phyloP scores from a whole-genome alignment of 2,329 filamentous ascomycete genomes.

The Fusarium lateritium region DNA sequence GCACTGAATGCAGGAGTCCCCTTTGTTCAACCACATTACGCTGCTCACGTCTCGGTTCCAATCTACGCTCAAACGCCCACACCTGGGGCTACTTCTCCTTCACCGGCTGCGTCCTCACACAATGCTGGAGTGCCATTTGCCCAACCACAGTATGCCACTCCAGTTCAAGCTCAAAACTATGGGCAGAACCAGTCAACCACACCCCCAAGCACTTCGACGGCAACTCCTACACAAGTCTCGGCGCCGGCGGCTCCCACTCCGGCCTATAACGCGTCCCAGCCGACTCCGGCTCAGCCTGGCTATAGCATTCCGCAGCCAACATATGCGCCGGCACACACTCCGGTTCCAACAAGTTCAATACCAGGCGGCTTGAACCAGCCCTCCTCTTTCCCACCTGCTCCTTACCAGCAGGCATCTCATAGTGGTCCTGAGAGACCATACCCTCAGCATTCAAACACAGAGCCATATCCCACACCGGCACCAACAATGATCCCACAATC shows the following conservation, averaged over 20 bases:
- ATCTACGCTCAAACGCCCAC: slow-evolving; percentile 20
- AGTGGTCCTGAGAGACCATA: slow-evolving; percentile 1
- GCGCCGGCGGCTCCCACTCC: slow-evolving; percentile 11
- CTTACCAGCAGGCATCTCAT: slow-evolving; percentile 29
- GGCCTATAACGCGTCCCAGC: slow-evolving; percentile 22
- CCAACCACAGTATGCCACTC: slow-evolving; percentile 43
- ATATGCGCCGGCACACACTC: slow-evolving; percentile 25
- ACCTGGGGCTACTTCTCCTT: slow-evolving; percentile 11
- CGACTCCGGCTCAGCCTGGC: slow-evolving; percentile 21
- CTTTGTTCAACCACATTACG: slow-evolving; percentile 41
- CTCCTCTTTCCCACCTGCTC: slow-evolving; percentile 2
- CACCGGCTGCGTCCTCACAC: slow-evolving; percentile 15
- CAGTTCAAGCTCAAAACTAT: slow-evolving; percentile 30
- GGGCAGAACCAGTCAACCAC: slow-evolving; percentile 12
- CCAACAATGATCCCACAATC: slow-evolving; percentile 32
- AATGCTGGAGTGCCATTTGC: slow-evolving; percentile 33
- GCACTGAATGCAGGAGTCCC: slow-evolving; percentile 23
- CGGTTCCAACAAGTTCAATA: slow-evolving; percentile 16
- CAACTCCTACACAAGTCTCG: slow-evolving; percentile 5
- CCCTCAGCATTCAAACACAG: slow-evolving; percentile 23
- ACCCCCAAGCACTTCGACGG: slow-evolving; percentile 8
- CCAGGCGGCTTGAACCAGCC: slow-evolving; percentile 4
- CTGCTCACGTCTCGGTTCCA: slow-evolving; percentile 30
- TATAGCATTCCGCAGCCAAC: slow-evolving; percentile 44
- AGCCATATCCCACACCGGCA: slow-evolving; percentile 13